Evolutionary conservation across 495 filamentous ascomycete genomes (phyloP), one percentile per base, ranked within the genome.

Genomic region (Pseudevernia furfuracea): DNA sequence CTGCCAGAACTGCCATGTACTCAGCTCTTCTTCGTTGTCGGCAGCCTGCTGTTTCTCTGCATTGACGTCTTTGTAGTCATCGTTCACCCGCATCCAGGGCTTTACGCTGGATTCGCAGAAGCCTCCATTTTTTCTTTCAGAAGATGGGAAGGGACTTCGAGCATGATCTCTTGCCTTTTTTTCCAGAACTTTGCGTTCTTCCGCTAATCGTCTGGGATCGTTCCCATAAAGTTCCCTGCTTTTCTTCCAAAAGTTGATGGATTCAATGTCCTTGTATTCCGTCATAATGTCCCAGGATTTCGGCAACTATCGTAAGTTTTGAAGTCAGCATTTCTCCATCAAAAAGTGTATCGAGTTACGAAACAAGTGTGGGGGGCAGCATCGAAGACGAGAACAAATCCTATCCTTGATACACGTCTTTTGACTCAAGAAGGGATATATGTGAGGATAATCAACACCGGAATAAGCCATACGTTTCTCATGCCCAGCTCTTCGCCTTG

Each of bases 91-190:
- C 82, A 86, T 87, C 85, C 85, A 87, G 0, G 82, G 79, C 70
- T 78, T 69, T 0, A 70, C 75, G 4, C 64, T 64, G 43, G 67
- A 49, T 7, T 63, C 63, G 19, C 78, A 73, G 69, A 87, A 87
- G 7, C 86, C 86, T 0, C 76, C 82, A 64, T 88, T 79, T 1
- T 70, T 66, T 0, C 74, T 73, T 5, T 62, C 71, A 65, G 81
- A 74, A 86, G 85, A 89, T 59, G 84, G 84, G 78, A 89, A 84
- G 0, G 86, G 86, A 15, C 80, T 71, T 12, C 86, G 76, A 4
- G 84, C 78, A 66, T 89, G 78, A 64, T 89, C 86, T n/a, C 86
- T 78, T 0, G 82, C 82, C 58, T 80, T 74, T 37, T 77, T 72
- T 60, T 79, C 74, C 39, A 86, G 46, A 0, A 76, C 69, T 17